phyloP scores from a whole-genome alignment of 108 stramenopile genomes.

The Asterionellopsis glacialis region DNA sequence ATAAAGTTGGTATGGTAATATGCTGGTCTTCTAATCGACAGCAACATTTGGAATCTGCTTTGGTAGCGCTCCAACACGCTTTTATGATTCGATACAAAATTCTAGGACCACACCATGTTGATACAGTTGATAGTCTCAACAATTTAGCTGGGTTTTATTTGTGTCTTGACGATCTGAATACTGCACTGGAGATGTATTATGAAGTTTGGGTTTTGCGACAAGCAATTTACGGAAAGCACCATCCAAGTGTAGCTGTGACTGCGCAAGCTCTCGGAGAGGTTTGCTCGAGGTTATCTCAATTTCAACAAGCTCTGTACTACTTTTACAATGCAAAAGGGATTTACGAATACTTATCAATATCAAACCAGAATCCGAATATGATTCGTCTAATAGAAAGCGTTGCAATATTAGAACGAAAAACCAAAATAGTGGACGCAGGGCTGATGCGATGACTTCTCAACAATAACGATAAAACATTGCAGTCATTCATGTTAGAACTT shows the following conservation, averaged over 20 bases:
- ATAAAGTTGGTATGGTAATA: slow-evolving; percentile 16
- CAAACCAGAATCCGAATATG: slow-evolving; percentile 17
- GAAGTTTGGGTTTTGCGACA: slow-evolving; percentile 45
- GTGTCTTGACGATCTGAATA: slow-evolving; percentile 12
- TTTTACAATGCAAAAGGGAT: slow-evolving; percentile 23
- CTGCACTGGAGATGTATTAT: slow-evolving; percentile 25
- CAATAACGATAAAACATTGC: too few relatives aligned
- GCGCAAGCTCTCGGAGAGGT: slow-evolving; percentile 46
- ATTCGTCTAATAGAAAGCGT: too few relatives aligned
- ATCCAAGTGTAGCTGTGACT: slow-evolving; percentile 53
- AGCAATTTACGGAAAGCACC: slow-evolving; percentile 36
- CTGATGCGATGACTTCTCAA: too few relatives aligned
- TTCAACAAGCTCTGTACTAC: slow-evolving; percentile 17
- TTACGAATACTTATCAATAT: slow-evolving; percentile 26
- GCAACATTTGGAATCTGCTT: slow-evolving; percentile 16
- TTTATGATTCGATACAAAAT: slow-evolving; percentile 34
- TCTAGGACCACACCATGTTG: slow-evolving; percentile 48
- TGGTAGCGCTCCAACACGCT: slow-evolving; percentile 24
- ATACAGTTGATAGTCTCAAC: slow-evolving; percentile 47
- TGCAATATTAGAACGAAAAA: too few relatives aligned
- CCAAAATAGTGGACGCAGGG: too few relatives aligned
- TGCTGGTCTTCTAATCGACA: too few relatives aligned
- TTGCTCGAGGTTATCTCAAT: slow-evolving; percentile 11
- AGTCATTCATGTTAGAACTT: too few relatives aligned
- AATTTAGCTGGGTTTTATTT: slow-evolving; percentile 34